Evolutionary conservation across 73 alveolate species (phyloP), one percentile per base, ranked within the genome.

Genomic region (Tetrahymena borealis): DNA sequence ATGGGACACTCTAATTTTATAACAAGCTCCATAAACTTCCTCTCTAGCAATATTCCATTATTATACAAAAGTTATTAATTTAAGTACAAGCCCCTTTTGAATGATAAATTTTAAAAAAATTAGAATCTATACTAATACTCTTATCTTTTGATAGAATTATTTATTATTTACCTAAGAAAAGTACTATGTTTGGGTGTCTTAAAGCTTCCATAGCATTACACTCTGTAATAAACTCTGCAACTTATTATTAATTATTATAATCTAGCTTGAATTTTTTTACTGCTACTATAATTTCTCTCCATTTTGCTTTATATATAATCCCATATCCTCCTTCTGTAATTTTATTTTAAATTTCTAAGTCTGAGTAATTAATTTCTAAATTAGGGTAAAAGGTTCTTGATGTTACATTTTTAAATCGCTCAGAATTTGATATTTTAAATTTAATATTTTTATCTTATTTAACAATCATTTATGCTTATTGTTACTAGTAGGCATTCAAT

Each of bases 251-350:
- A 90, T 97, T 98, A 78, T 95, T 95, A 95, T 97, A 98, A 60
- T 60, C 85, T 78, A 96, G 97, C 91, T 99, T 99, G 91, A 99
- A 96, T 94, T 96, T 98, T 94, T 99, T 99, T 38, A 99, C 97
- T 11, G 99, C 99, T 0, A 99, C 99, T 18, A 96, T 96, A 33
- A 98, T 98, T 91, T 98, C 99, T 91, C 99, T 97, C 99, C 99
- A 98, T 60, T 96, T 96, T 8, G 99, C 99, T 92, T 98, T 97
- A 39, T 94, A 97, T 31, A 99, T 99, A 11, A 97, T 97, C 16
- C 99, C 99, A 93, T 97, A 98, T 18, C 99, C 99, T 40, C 99
- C 99, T 78, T 98, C 99, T n/a, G 99, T 95, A 13, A 96, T 96
- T 90, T 97, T 95, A 85, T 97, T 98, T 91, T 97, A 99, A 90